A percentile compares a stretch with the other conserved stretches of the same genome.
Evolutionary conservation across 768 basidiomycete genomes (phyloP).

Genomic region (Lactarius indigo): DNA sequence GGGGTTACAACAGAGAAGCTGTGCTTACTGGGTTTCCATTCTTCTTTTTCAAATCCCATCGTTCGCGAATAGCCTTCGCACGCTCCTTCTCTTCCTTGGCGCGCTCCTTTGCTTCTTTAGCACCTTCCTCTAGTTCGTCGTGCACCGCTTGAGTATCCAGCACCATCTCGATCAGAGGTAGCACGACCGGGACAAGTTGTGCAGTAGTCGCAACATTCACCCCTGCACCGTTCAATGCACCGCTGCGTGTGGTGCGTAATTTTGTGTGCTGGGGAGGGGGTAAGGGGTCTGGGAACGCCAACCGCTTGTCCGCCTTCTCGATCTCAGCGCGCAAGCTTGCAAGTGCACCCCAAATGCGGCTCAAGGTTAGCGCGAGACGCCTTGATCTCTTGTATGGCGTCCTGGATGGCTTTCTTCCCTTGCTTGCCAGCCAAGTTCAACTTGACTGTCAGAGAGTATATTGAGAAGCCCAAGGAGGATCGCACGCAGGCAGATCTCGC

Average conservation of each 20-base stretch:
- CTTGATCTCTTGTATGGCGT: constrained; percentile 51
- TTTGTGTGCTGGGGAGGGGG: constrained; percentile 46
- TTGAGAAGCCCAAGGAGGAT: constrained; percentile 60
- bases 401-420: constrained; percentile 39
- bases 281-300: constrained; percentile 55
- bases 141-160: constrained; percentile 47
- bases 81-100: constrained; percentile 50
- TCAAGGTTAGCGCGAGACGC: constrained; percentile 54
- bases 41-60: constrained; percentile 45
- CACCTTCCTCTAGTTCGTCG: constrained; percentile 58
- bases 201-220: constrained; percentile 42
- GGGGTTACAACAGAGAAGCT: not conserved
- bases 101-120: constrained; percentile 52
- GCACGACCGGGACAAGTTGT: constrained; percentile 66
- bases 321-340: constrained; percentile 42
- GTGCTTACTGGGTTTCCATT: constrained; percentile 17
- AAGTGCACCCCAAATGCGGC: constrained; percentile 60
- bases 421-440: constrained; percentile 29
- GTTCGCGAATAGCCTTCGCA: constrained; percentile 52
- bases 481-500: constrained; percentile 60
- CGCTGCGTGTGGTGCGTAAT: constrained; percentile 47
- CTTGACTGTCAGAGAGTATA: constrained; percentile 42
- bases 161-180: constrained; percentile 52
- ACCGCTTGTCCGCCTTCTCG: constrained; percentile 15
- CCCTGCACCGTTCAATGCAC: constrained; percentile 11